Conservation (phyloP, 257 asterid species). For the Euphrasia confusa region DNA sequence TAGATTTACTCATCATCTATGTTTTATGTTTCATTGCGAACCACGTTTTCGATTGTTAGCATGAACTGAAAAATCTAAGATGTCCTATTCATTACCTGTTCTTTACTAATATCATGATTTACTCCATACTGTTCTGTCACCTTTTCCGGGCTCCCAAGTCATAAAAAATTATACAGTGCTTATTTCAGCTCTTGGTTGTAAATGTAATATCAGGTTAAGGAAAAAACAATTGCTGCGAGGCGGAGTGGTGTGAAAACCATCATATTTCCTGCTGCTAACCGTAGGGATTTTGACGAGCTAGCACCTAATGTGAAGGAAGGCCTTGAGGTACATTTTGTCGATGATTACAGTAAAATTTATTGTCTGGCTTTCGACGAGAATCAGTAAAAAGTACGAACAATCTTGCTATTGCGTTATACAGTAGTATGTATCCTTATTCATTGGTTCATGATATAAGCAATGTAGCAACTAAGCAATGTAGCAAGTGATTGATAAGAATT, state of each 20-base stretch:
- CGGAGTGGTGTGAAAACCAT: conserved; percentile 83
- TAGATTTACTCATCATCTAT: neutral
- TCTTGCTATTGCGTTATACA: neutral
- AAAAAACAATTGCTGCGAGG: conserved; percentile 95
- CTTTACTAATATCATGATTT: neutral
- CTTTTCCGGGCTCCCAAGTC: neutral
- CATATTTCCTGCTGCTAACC: conserved; percentile 85
- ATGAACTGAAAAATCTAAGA: neutral
- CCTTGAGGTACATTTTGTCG: conserved; percentile 84
- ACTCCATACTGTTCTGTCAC: neutral
- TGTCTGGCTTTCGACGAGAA: conserved; percentile 53
- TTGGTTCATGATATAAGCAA: conserved; percentile 22
- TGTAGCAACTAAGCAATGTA: conserved; percentile 20
- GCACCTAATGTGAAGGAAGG: conserved; percentile 91
- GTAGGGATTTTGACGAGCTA: conserved; percentile 94
- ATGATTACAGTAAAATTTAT: conserved; percentile 66
- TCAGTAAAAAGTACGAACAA: conserved; percentile 14
- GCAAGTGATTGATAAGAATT: conserved; percentile 10
- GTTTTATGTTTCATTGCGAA: neutral
- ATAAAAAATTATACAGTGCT: neutral
- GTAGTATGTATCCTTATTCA: conserved; percentile 22
- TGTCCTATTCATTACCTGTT: neutral
- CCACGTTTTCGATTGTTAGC: neutral
- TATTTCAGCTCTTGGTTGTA: conserved; percentile 1
- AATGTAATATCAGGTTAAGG: conserved; percentile 58